phyloP scores from a whole-genome alignment of 768 basidiomycete genomes.

The Tricholoma furcatifolium region DNA sequence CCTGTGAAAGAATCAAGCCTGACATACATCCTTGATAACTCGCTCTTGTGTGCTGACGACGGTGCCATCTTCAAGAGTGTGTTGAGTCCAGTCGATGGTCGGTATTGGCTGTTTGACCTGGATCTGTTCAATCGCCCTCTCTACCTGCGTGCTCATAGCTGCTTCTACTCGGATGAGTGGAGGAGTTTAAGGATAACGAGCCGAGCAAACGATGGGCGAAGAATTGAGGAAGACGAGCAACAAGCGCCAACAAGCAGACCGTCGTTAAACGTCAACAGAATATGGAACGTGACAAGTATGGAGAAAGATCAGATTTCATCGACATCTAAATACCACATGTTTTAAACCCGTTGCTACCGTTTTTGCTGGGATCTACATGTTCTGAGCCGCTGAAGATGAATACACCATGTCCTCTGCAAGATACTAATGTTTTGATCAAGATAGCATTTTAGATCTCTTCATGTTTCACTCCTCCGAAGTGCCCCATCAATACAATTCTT shows the following conservation, averaged over 20 bases:
- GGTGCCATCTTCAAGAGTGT: slow-evolving; percentile 89
- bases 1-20: background rate
- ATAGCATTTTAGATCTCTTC: too few species aligned
- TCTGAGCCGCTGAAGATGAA: too few species aligned
- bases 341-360: background rate
- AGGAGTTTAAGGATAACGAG: slow-evolving; percentile 6
- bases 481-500: too few species aligned
- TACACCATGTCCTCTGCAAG: too few species aligned
- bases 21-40: slow-evolving; percentile 89
- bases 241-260: slow-evolving; percentile 14
- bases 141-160: slow-evolving; percentile 53
- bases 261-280: slow-evolving; percentile 7
- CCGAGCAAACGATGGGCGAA: slow-evolving; percentile 12
- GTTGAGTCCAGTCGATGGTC: slow-evolving; percentile 87
- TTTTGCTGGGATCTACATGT: too few species aligned
- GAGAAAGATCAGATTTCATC: slow-evolving; percentile 9
- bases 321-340: slow-evolving; percentile 3
- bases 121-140: slow-evolving; percentile 69
- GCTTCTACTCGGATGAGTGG: slow-evolving; percentile 14
- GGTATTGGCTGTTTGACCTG: slow-evolving; percentile 50
- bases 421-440: too few species aligned
- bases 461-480: too few species aligned
- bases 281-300: slow-evolving; percentile 24
- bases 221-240: slow-evolving; percentile 10
- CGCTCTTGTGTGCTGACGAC: slow-evolving; percentile 92